phyloP scores from a whole-genome alignment of 768 basidiomycete genomes.

The Scleroderma bovista region DNA sequence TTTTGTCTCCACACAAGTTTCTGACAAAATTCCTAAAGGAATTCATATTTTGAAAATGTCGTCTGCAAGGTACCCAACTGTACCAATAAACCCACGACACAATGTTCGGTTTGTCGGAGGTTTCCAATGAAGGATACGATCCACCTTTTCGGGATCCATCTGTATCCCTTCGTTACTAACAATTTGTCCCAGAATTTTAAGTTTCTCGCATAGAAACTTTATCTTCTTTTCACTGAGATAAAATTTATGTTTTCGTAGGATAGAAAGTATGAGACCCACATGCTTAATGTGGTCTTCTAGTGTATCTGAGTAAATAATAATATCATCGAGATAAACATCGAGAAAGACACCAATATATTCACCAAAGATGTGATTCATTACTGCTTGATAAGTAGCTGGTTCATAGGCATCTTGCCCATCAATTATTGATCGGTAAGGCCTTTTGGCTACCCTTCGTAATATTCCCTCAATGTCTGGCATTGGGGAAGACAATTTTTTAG shows the following conservation, averaged over 20 bases:
- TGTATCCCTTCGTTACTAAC: constrained; percentile 34
- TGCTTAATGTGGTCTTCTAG: constrained; percentile 27
- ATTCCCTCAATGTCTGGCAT: constrained; percentile 16
- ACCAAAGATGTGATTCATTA: constrained; percentile 6
- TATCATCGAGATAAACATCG: constrained; percentile 8
- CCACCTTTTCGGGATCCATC: constrained; percentile 20
- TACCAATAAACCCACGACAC: background rate
- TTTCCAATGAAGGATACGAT: constrained; percentile 18
- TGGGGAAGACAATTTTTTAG: constrained; percentile 8
- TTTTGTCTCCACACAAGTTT: background rate
- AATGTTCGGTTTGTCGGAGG: constrained; percentile 5
- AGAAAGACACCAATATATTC: background rate
- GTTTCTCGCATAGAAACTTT: constrained; percentile 21
- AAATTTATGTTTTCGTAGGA: constrained; percentile 32
- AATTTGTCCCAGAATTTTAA: constrained; percentile 33
- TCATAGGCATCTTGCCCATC: constrained; percentile 18
- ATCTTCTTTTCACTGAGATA: constrained; percentile 35
- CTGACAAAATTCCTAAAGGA: background rate
- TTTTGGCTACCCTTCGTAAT: background rate
- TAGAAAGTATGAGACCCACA: constrained; percentile 27
- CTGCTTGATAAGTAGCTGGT: constrained; percentile 38
- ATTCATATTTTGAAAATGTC: background rate
- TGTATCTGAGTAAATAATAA: constrained; percentile 6
- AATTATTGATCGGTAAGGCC: background rate
- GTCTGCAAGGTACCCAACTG: background rate